Conservation (phyloP, 2,329 filamentous ascomycete genomes). For the Phaeosphaeria sp. region DNA sequence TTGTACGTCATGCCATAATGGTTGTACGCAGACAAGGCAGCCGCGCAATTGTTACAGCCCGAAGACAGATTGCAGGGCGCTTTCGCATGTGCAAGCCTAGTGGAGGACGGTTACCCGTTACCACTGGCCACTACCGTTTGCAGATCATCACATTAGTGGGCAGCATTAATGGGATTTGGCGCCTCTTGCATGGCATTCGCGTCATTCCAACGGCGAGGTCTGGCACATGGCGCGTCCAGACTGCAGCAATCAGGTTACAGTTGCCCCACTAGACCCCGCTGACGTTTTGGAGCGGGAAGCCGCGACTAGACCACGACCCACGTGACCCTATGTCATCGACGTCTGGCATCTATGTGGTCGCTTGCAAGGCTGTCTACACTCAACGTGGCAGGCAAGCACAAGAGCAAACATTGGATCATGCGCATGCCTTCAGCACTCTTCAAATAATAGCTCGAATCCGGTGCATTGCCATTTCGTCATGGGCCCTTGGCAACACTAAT, state of each 20-base stretch:
- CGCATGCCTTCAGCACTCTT: background rate
- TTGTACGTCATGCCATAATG: slow-evolving; percentile 29
- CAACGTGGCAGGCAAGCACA: slow-evolving; percentile 18
- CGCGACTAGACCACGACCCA: slow-evolving; percentile 24
- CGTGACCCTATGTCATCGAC: slow-evolving; percentile 22
- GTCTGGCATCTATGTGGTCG: background rate
- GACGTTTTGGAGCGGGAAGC: slow-evolving; percentile 15
- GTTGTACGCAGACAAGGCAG: slow-evolving; percentile 11
- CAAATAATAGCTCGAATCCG: background rate
- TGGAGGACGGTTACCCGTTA: slow-evolving; percentile 19
- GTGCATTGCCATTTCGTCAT: slow-evolving; percentile 6
- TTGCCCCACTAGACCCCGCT: slow-evolving; percentile 22
- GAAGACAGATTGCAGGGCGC: slow-evolving; percentile 9
- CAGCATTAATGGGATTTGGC: slow-evolving; percentile 28
- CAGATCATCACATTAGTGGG: slow-evolving; percentile 21
- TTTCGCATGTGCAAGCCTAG: slow-evolving; percentile 19
- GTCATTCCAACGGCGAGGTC: slow-evolving; percentile 21
- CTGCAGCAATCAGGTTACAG: background rate
- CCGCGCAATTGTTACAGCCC: slow-evolving; percentile 13
- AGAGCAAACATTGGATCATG: slow-evolving; percentile 2
- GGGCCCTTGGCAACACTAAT: slow-evolving; percentile 1
- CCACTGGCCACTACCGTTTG: slow-evolving; percentile 29
- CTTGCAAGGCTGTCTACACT: background rate
- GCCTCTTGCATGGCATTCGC: slow-evolving; percentile 29
- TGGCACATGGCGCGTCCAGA: slow-evolving; percentile 16